Base-by-base conservation (phyloP, 306 rosid species). In the Pyrus pyrifolia region DNA sequence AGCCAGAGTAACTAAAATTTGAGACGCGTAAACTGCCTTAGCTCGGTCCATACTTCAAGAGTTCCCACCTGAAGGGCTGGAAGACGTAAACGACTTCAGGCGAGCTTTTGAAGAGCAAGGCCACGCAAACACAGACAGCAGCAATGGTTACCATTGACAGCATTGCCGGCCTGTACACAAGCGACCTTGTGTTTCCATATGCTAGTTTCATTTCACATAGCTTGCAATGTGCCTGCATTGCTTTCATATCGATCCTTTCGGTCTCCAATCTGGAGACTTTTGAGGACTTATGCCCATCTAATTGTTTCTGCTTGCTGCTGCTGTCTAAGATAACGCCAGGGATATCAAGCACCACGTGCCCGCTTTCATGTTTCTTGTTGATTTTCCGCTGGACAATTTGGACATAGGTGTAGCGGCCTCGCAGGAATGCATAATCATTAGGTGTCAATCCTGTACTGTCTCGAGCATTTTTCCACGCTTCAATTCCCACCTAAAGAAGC, bases 51-150 rank as follows among this genome's bases (percentile, higher is more conserved):
- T 87, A 93, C 52, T 83, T 73, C 85, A 93, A 63, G 57, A 81
- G 65, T 74, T 91, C 98, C 98, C 97, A 93, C 46, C 72, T 86
- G 91, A 93, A 93, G 53, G 97, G 97, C 60, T 76, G 88, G 87
- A 91, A 89, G 21, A 85, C 88, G 19, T 80, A 88, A 18, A 78
- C 67, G 68, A 91, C 97, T 80, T 83, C 84, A 1, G 98, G 97
- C 18, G 90, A 89, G 84, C 97, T 91, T 78, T 93, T 91, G 78
- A 93, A 91, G 72, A 93, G 93, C 77, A 93, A 85, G 18, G 98
- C 98, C 72, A 87, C 98, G 45, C 97, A 93, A 14, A 91, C 97
- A 77, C 98, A 93, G 1, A 93, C 92, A 3, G 93, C 93, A 22
- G 97, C 98, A 74, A 93, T 88, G 71, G 93, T 82, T 65, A 93